These are phyloP conservation scores for Rhododendron williamsianum DNA, from an alignment of 148 eudicot genomes.

Conservation along the genomic window DNA sequence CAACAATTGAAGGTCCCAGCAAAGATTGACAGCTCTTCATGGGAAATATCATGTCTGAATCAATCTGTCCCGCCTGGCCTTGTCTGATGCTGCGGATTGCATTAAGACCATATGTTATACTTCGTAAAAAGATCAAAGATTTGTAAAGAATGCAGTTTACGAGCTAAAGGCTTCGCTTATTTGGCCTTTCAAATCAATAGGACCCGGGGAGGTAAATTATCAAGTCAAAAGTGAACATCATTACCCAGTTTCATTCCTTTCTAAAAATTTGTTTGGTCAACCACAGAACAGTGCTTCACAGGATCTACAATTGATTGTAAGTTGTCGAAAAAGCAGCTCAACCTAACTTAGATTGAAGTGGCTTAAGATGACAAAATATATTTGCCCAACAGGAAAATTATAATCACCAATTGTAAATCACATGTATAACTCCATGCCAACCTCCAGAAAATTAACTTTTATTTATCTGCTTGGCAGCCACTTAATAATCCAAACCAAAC, in stretches of 20 bases:
- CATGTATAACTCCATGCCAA: background rate
- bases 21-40: background rate
- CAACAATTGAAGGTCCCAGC: background rate
- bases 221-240: background rate
- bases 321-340: background rate
- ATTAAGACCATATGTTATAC: background rate
- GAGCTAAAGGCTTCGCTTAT: background rate
- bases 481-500: background rate
- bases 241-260: background rate
- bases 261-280: background rate
- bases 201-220: background rate
- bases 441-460: background rate
- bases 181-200: background rate
- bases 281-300: background rate
- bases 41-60: background rate
- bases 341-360: background rate
- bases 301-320: background rate
- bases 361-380: background rate
- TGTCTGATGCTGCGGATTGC: background rate
- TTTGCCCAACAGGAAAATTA: background rate
- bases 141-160: background rate
- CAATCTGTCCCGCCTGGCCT: background rate
- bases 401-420: background rate
- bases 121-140: background rate
- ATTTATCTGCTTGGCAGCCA: slow-evolving; percentile 4